A percentile compares a stretch with the other conserved stretches of the same genome.
Conservation (phyloP, 331 rosid genomes). For the Quercus tomentella region DNA sequence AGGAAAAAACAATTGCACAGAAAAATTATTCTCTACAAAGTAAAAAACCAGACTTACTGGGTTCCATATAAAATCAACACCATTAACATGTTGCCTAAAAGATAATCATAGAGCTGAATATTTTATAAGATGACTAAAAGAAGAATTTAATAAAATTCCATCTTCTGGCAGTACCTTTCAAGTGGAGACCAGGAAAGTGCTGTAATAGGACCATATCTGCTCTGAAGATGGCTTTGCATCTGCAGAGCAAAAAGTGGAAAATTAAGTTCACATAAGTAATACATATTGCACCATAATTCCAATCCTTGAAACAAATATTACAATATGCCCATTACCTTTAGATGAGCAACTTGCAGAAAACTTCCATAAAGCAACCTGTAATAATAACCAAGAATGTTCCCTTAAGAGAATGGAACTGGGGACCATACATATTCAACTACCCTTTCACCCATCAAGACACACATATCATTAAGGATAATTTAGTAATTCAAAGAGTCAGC, state of each 20-base stretch:
- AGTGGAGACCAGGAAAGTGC: constrained; percentile 84
- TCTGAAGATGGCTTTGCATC: constrained; percentile 71
- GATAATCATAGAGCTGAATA: background rate
- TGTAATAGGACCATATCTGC: constrained; percentile 86
- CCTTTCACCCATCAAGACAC: too few species aligned
- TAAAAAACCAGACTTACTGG: too few species aligned
- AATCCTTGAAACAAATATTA: constrained; percentile 1
- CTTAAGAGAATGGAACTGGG: too few species aligned
- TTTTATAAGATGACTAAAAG: background rate
- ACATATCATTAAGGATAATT: too few species aligned
- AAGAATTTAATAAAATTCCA: background rate
- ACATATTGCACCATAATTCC: constrained; percentile 16
- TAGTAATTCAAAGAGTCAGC: too few species aligned
- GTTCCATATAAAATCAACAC: too few species aligned
- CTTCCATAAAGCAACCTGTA: constrained; percentile 89
- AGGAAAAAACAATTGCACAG: too few species aligned
- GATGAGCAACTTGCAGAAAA: constrained; percentile 52
- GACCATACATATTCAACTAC: too few species aligned
- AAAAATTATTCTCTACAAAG: too few species aligned
- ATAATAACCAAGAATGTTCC: too few species aligned
- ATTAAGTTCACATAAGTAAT: background rate
- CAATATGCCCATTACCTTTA: constrained; percentile 46
- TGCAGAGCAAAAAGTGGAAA: constrained; percentile 35
- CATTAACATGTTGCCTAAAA: too few species aligned
- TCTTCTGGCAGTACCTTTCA: constrained; percentile 17